phyloP scores from a whole-genome alignment of 176 grass and related monocot species.

The Alloteropsis semialata region DNA sequence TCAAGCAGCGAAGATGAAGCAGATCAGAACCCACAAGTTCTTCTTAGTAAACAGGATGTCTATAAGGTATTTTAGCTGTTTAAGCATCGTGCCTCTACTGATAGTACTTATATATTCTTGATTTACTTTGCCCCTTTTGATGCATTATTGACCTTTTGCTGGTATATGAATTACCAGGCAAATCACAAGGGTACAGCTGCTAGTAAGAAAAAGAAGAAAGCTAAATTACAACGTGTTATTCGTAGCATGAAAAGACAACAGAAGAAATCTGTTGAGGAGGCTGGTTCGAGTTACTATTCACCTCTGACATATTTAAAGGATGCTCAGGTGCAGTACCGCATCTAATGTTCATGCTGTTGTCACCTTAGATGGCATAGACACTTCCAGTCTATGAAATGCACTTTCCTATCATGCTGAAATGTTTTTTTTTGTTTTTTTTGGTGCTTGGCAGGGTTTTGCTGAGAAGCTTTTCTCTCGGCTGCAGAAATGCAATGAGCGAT shows the following conservation, averaged over 20 bases:
- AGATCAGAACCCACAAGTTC: constrained; percentile 53
- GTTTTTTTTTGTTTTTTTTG: neutral
- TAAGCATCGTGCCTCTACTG: neutral
- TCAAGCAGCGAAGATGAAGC: constrained; percentile 83
- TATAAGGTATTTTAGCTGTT: constrained; percentile 70
- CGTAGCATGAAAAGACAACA: constrained; percentile 97
- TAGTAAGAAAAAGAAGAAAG: constrained; percentile 99
- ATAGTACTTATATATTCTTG: neutral
- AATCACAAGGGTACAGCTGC: constrained; percentile 77
- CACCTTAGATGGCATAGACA: neutral
- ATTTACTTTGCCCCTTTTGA: constrained; percentile 16
- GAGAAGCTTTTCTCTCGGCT: constrained; percentile 92
- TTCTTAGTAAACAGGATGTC: constrained; percentile 84
- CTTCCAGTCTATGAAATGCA: neutral
- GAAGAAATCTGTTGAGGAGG: constrained; percentile 55
- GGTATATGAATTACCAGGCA: constrained; percentile 49
- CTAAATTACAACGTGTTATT: constrained; percentile 81
- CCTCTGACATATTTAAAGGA: constrained; percentile 86
- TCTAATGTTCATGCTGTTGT: constrained; percentile 4
- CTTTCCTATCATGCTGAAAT: constrained; percentile 12
- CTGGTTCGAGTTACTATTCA: constrained; percentile 77
- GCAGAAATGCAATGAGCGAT: constrained; percentile 87
- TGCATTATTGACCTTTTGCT: constrained; percentile 11
- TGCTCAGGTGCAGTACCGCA: constrained; percentile 57
- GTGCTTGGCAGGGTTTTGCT: constrained; percentile 71